A percentile compares a stretch with the other conserved stretches of the same genome.
These are phyloP conservation scores for Naganishia sp. DNA, from an alignment of 1,284 basidiomycete genomes.

Conservation along the genomic window DNA sequence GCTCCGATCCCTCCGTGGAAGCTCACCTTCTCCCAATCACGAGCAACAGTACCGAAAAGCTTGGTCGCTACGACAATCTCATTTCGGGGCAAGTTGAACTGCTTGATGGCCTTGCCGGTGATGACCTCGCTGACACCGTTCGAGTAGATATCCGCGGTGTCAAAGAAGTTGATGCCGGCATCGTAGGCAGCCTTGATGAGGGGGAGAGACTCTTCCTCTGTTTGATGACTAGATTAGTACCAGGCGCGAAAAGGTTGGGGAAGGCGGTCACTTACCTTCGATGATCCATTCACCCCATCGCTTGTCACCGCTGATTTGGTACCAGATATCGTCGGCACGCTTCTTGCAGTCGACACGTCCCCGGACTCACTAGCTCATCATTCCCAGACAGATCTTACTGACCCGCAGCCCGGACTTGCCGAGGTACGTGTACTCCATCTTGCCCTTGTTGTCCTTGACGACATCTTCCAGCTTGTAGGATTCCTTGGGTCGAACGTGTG, in stretches of 20 bases:
- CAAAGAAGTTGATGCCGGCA: slow-evolving; percentile 33
- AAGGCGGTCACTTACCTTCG: slow-evolving; percentile 12
- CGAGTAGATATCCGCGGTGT: slow-evolving; percentile 32
- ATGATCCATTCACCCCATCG: slow-evolving; percentile 28
- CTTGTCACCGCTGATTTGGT: slow-evolving; percentile 25
- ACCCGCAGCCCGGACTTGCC: slow-evolving; percentile 30
- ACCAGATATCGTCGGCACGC: background rate
- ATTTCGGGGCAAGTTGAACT: slow-evolving; percentile 35
- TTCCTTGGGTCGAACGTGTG: slow-evolving; percentile 24
- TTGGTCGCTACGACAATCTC: slow-evolving; percentile 39
- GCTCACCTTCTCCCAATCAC: slow-evolving; percentile 24
- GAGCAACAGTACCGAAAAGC: slow-evolving; percentile 28
- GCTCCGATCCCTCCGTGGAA: background rate
- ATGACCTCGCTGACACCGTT: slow-evolving; percentile 31
- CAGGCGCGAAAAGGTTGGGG: background rate
- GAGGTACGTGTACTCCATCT: slow-evolving; percentile 32
- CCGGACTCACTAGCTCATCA: slow-evolving; percentile 32
- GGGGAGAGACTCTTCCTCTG: slow-evolving; percentile 34
- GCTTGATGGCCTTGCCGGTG: slow-evolving; percentile 37
- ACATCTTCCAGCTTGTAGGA: slow-evolving; percentile 33
- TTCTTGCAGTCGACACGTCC: background rate
- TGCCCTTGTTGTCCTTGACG: slow-evolving; percentile 30
- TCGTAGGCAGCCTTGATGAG: slow-evolving; percentile 35
- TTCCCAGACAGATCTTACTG: slow-evolving; percentile 29
- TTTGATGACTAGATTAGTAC: background rate